Evolutionary conservation across 148 eudicot genomes (phyloP), one percentile per base, ranked within the genome.

Genomic region (Vaccinium myrtillus): DNA sequence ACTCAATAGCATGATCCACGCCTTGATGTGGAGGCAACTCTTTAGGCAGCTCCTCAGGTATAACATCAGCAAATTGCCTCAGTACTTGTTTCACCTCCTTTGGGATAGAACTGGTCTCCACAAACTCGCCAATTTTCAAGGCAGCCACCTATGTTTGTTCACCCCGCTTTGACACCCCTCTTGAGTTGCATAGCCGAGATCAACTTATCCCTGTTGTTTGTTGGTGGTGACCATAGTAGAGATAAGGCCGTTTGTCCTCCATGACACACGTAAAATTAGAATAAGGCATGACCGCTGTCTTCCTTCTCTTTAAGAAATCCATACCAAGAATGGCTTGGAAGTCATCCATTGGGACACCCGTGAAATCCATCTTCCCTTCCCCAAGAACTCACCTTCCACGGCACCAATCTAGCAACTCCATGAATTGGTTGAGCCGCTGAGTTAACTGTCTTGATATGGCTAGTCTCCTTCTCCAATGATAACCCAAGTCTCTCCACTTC

Each of bases 401-500:
- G 32, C 12, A 81, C n/a, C 0, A 16, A 18, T 12, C 3, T 63
- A 9, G 32, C 54, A 81, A 61, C 16, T 0, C 75, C 83, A 8
- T 59, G 5, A 36, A 81, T 81, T 2, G 39, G 74, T 48, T 63
- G 55, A 39, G 32, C 46, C 83, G 0, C 65, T 32, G 36, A 32
- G 36, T 32, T 32, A 32, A 32, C 2, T 32, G 36, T 3, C 36
- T 32, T 32, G 36, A 32, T 32, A 32, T 32, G 2, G 36, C 36
- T 32, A 32, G 36, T 32, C 36, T 32, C 36, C 36, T 32, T 81
- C 55, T 81, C 32, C 4, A 61, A 61, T 2, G 75, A 80, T 1
- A 81, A 36, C 55, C 74, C 55, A 19, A 81, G 55, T n/a, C 55
- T 61, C 14, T 81, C 51, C 4, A 81, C 83, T 46, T 81, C 32